These are phyloP conservation scores for Solanum bulbocastanum DNA, from an alignment of 257 asterid genomes.

Conservation along the genomic window DNA sequence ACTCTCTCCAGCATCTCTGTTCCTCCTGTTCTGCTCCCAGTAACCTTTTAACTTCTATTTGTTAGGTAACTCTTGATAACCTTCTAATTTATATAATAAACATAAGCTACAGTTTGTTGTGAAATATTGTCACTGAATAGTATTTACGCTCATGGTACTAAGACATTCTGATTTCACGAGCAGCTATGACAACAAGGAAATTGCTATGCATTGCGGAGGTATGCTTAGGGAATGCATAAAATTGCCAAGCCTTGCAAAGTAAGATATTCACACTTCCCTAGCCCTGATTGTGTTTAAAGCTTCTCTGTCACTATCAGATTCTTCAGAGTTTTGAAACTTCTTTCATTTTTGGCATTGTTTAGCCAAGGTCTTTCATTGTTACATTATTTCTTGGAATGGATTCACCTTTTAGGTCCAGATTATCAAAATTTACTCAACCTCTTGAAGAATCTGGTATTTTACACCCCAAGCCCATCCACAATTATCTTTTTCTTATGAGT, in stretches of 20 bases:
- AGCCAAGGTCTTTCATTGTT: background rate
- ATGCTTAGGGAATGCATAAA: constrained; percentile 98
- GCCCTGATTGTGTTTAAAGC: background rate
- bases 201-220: constrained; percentile 90
- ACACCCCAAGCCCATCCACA: background rate
- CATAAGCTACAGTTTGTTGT: background rate
- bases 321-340: background rate
- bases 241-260: constrained; percentile 83
- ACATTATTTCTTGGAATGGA: background rate
- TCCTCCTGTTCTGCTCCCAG: background rate
- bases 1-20: background rate
- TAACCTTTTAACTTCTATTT: background rate
- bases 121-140: background rate
- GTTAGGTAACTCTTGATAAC: background rate
- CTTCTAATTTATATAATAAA: background rate
- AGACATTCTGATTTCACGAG: constrained; percentile 7
- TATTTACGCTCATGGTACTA: background rate
- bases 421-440: background rate
- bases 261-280: constrained; percentile 24
- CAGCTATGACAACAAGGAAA: constrained; percentile 97
- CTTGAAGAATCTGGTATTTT: background rate
- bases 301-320: background rate
- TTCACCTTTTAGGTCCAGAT: background rate
- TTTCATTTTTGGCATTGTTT: background rate
- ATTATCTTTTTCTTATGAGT: background rate